Evolutionary conservation across 2,329 filamentous ascomycete species (phyloP).

Genomic region (Penicillium sp.): DNA sequence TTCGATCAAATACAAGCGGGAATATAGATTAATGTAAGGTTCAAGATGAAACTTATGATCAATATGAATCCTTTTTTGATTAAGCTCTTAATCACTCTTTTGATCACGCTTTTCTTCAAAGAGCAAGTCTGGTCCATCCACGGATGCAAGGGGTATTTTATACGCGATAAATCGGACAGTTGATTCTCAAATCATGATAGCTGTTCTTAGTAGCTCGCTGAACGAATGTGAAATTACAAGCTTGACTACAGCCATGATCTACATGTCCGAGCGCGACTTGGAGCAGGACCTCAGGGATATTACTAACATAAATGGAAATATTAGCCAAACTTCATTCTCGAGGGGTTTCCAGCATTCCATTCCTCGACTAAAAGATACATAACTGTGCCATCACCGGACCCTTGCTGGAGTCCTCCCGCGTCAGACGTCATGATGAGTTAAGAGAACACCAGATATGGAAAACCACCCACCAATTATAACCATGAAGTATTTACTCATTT

Average conservation of each 20-base stretch:
- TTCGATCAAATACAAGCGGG: too few relatives aligned
- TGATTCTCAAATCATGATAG: not conserved
- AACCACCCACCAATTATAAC: not conserved
- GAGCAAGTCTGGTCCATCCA: not conserved
- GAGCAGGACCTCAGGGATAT: not conserved
- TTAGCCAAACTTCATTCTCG: not conserved
- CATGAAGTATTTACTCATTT: not conserved
- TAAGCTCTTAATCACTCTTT: not conserved
- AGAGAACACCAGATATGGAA: not conserved
- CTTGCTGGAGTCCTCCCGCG: not conserved
- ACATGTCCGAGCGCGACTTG: not conserved
- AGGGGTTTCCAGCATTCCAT: not conserved
- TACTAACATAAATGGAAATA: not conserved
- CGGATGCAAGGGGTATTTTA: not conserved
- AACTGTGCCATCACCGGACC: not conserved
- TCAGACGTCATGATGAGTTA: not conserved
- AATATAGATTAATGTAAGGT: not conserved
- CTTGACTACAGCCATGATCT: not conserved
- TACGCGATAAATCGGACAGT: not conserved
- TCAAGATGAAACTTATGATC: not conserved
- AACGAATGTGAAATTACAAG: not conserved
- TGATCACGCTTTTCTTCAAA: not conserved
- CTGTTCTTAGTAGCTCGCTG: not conserved
- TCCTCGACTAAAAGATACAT: not conserved
- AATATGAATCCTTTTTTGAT: not conserved